Conservation (phyloP, 768 basidiomycete genomes). For the Pleurotus cornucopiae region DNA sequence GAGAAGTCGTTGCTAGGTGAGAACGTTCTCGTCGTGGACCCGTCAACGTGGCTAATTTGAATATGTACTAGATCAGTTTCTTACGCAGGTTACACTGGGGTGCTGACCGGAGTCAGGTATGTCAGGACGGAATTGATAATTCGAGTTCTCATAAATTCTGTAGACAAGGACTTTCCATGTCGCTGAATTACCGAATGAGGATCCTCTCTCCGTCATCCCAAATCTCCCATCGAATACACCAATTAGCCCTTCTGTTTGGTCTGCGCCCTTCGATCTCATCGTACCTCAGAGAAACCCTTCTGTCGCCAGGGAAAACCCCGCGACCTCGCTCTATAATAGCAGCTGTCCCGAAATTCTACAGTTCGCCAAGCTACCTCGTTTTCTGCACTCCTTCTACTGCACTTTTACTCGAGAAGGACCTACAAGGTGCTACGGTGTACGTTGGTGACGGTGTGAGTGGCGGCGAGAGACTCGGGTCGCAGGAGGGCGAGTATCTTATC, state of each 20-base stretch:
- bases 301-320: conserved; percentile 21
- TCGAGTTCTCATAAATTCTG: neutral
- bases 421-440: conserved; percentile 17
- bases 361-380: conserved; percentile 30
- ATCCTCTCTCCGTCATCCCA: conserved; percentile 21
- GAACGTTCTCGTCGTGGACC: conserved; percentile 3
- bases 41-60: neutral
- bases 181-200: conserved; percentile 30
- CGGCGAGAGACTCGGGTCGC: neutral
- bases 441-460: conserved; percentile 11
- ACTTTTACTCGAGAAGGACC: conserved; percentile 31
- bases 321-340: conserved; percentile 19
- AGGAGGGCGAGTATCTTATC: conserved; percentile 20
- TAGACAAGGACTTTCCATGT: conserved; percentile 31
- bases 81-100: conserved; percentile 35
- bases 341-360: conserved; percentile 14
- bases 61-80: conserved; percentile 25
- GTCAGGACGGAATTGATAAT: neutral
- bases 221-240: conserved; percentile 23
- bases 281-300: conserved; percentile 26
- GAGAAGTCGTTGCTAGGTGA: conserved; percentile 28
- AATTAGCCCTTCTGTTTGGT: conserved; percentile 26
- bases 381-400: conserved; percentile 28
- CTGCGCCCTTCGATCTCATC: conserved; percentile 26
- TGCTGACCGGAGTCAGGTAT: conserved; percentile 33